Evolutionary conservation across 192 early-diverging fungal species (phyloP), one percentile per base, ranked within the genome.

Genomic region (Coemansia erecta): DNA sequence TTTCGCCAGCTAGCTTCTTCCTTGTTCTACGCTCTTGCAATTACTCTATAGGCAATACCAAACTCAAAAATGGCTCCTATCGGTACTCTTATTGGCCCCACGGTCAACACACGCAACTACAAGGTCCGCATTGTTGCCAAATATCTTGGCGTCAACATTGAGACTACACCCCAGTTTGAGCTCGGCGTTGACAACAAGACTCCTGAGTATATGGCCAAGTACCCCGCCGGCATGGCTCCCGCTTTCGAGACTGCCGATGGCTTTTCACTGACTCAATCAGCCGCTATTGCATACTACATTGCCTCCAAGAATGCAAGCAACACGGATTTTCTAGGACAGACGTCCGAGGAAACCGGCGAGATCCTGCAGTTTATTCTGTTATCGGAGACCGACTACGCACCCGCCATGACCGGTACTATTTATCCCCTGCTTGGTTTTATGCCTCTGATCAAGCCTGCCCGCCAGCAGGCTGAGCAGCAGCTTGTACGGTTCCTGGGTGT

Each of bases 251-350:
- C 84, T 57, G 74, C 86, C 67, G 89, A 95, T 43, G 91, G 89
- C 44, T 83, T 86, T 73, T 63, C 67, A 60, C 60, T 90, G 66
- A 85, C 84, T 63, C 92, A 98, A 83, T 89, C 86, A 56, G 85
- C 75, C 72, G 95, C 93, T 61, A 97, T 98, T 67, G 92, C 92
- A 42, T 90, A 90, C 90, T 95, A 97, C 72, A 80, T 75, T 22
- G 76, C 73, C 21, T 69, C 61, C 35, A 73, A 79, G 76, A 46
- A 43, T 15, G 53, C 47, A 43, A 59, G 62, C 69, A 56, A 73
- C 40, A 72, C 82, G 41, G 53, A 68, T 47, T 77, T 88, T 14
- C 66, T 88, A 42, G 87, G 87, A 61, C 63, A 73, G 63, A 74
- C 79, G 63, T 68, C 73, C 53, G 73, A 77, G 61, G 85, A 89